Evolutionary conservation across 495 filamentous ascomycete species (phyloP).

Genomic region (Pseudevernia furfuracea): DNA sequence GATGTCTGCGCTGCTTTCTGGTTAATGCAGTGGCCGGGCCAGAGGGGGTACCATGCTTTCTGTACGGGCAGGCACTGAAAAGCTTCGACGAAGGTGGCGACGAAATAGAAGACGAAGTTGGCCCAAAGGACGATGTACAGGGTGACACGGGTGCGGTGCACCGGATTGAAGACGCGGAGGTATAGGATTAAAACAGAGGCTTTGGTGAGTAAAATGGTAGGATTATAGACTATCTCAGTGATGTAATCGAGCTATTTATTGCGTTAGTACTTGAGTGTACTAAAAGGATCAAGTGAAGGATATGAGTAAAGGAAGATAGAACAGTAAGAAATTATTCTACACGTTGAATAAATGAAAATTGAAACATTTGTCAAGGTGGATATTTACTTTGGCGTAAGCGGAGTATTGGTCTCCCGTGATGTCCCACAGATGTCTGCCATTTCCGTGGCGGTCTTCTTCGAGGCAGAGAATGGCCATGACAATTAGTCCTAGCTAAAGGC

Average conservation of each 20-base stretch:
- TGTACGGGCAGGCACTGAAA: slow-evolving; percentile 33
- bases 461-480: neutral
- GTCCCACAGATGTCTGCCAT: slow-evolving; percentile 33
- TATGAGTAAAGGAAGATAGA: no score
- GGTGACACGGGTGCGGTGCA: slow-evolving; percentile 28
- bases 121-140: slow-evolving; percentile 34
- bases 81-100: slow-evolving; percentile 29
- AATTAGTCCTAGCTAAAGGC: slow-evolving; percentile 11
- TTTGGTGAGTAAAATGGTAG: slow-evolving; percentile 34
- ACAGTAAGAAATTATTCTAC: no score
- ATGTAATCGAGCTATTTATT: slow-evolving; percentile 23
- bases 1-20: slow-evolving; percentile 24
- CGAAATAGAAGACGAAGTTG: slow-evolving; percentile 33
- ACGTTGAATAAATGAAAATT: no score
- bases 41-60: slow-evolving; percentile 31
- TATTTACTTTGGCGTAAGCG: slow-evolving; percentile 23
- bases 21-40: slow-evolving; percentile 34
- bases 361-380: no score
- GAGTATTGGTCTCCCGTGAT: slow-evolving; percentile 21
- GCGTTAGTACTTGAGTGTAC: no score
- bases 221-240: slow-evolving; percentile 32
- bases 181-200: slow-evolving; percentile 33
- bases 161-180: slow-evolving; percentile 32
- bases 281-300: no score
- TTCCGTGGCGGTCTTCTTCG: slow-evolving; percentile 17